Evolutionary conservation across 2,329 filamentous ascomycete genomes (phyloP).

Genomic region (Tothia fuscella): DNA sequence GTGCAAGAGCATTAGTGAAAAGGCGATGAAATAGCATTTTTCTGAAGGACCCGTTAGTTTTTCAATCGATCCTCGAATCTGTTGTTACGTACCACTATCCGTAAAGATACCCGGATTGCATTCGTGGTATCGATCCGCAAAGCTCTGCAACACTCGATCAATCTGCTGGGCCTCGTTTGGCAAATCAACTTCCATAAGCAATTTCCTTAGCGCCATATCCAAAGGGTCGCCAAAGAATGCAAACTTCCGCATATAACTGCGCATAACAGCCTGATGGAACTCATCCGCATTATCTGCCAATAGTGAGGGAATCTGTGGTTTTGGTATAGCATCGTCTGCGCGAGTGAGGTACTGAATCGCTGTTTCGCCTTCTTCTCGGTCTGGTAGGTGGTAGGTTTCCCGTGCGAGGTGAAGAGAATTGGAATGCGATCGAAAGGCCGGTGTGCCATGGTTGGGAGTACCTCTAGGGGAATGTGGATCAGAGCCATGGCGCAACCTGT

Average conservation of each 20-base stretch:
- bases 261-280: conserved; percentile 71
- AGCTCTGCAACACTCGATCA: conserved; percentile 83
- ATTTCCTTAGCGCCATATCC: conserved; percentile 92
- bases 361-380: conserved; percentile 76
- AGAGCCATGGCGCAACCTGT: conserved; percentile 69
- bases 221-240: conserved; percentile 94
- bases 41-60: conserved; percentile 38
- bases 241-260: conserved; percentile 93
- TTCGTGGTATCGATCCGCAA: conserved; percentile 93
- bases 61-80: neutral
- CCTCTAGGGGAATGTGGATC: conserved; percentile 56
- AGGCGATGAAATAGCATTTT: conserved; percentile 96
- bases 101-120: conserved; percentile 95
- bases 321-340: conserved; percentile 67
- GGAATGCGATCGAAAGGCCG: conserved; percentile 63
- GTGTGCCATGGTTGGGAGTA: conserved; percentile 48
- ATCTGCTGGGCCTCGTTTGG: conserved; percentile 98
- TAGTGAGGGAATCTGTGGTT: conserved; percentile 72
- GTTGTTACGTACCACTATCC: conserved; percentile 43
- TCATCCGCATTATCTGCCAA: conserved; percentile 77
- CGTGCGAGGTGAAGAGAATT: conserved; percentile 70
- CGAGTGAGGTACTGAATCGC: conserved; percentile 79
- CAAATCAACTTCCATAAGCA: conserved; percentile 91
- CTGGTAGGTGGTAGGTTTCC: conserved; percentile 59
- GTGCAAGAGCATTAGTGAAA: conserved; percentile 89